phyloP scores from a whole-genome alignment of 257 asterid species.

The Fraxinus pennsylvanica region DNA sequence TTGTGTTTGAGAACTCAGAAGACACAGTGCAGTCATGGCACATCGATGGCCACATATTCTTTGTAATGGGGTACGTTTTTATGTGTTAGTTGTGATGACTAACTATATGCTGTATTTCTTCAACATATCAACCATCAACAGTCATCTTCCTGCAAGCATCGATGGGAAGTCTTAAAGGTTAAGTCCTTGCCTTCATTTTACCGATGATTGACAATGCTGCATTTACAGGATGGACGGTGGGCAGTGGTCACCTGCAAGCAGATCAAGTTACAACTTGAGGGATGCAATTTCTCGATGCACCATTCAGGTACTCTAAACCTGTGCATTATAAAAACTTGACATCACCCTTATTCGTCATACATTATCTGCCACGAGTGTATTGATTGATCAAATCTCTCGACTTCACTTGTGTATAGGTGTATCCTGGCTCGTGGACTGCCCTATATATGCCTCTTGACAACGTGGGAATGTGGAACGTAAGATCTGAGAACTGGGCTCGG shows the following conservation, averaged over 20 bases:
- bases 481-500: slow-evolving; percentile 49
- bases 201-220: background rate
- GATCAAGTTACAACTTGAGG: slow-evolving; percentile 38
- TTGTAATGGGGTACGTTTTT: slow-evolving; percentile 45
- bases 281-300: slow-evolving; percentile 43
- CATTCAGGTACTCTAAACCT: slow-evolving; percentile 29
- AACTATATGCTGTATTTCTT: too few relatives aligned
- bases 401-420: slow-evolving; percentile 31
- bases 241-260: slow-evolving; percentile 43
- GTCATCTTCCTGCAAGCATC: too few relatives aligned
- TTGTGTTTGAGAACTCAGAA: slow-evolving; percentile 46
- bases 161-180: background rate
- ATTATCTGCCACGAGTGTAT: background rate
- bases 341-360: background rate
- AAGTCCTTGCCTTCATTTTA: background rate
- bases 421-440: slow-evolving; percentile 50
- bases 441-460: slow-evolving; percentile 53
- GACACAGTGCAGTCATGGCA: slow-evolving; percentile 56
- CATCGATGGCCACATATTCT: slow-evolving; percentile 47
- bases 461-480: slow-evolving; percentile 53
- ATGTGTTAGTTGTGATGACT: background rate
- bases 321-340: background rate
- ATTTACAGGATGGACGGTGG: slow-evolving; percentile 42
- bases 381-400: background rate
- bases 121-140: too few relatives aligned